Evolutionary conservation across 768 basidiomycete genomes (phyloP), one percentile per base, ranked within the genome.

Genomic region (Pulveroboletus frians): DNA sequence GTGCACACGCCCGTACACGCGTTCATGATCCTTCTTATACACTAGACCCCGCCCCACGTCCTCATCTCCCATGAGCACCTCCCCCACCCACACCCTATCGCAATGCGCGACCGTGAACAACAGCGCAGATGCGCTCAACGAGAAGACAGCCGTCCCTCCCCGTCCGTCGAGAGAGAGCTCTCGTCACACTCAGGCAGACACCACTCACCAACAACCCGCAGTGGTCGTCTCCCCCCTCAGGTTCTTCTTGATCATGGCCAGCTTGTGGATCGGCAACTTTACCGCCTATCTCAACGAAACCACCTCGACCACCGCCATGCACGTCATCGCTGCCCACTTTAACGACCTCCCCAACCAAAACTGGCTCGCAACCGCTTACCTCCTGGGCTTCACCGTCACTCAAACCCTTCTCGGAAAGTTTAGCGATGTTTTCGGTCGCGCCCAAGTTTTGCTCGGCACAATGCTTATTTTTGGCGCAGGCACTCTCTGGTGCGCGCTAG

Each of bases 251-350:
- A 68, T 68, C 53, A 68, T 68, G 67, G 4, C 53, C 30, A 65
- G 67, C 47, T 18, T 68, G 26, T 68, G 68, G 68, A 48, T 68
- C 20, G 67, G 67, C 14, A 68, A 68, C 56, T 65, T 70, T 46
- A 65, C 67, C 11, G 67, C 67, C 23, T 69, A 70, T 55, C 47
- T 69, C 49, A 69, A 69, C 39, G 67, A 69, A 46, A 69, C 67
- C 0, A 69, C 63, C 11, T 56, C 58, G 9, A 69, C 67, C 0
- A 69, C 67, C 11, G 67, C 69, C 23, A 70, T 70, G 67, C 67
- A 69, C 37, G 52, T 61, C 58, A 69, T 69, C 35, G 52, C 66
- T 13, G 61, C 61, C 15, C 56, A 69, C 23, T 66, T 69, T 31
- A 20, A 52, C 10, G 58, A 54, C 8, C 58, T 69, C 18, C 43